A percentile compares a stretch with the other conserved stretches of the same genome.
phyloP scores from a whole-genome alignment of 441 rosid species.

The Raphanus hybrid region DNA sequence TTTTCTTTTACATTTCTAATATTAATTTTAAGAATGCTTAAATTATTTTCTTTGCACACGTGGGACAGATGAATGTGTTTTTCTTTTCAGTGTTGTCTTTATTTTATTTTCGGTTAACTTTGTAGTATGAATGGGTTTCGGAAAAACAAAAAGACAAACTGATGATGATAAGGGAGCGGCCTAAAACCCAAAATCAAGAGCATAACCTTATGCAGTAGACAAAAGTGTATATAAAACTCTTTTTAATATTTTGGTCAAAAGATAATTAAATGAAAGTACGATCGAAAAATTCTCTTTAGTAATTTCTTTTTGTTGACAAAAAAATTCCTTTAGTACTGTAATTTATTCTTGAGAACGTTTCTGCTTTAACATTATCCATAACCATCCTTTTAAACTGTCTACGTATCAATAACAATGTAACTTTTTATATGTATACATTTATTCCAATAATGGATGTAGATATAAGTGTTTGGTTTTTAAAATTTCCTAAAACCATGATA shows the following conservation, averaged over 20 bases:
- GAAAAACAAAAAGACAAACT: constrained; percentile 16
- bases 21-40: constrained; percentile 16
- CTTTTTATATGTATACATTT: not conserved
- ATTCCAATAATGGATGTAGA: not conserved
- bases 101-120: constrained; percentile 15
- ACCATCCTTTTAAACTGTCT: not conserved
- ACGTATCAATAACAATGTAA: not conserved
- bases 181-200: constrained; percentile 33
- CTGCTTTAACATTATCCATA: constrained; percentile 14
- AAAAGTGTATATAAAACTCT: constrained; percentile 28
- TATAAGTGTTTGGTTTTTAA: not conserved
- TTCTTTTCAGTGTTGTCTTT: constrained; percentile 1
- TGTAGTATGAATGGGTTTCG: constrained; percentile 11
- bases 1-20: too few species aligned
- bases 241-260: constrained; percentile 32
- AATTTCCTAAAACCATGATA: not conserved
- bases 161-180: constrained; percentile 46
- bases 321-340: not conserved
- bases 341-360: constrained; percentile 30
- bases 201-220: constrained; percentile 23
- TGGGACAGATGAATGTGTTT: constrained; percentile 43
- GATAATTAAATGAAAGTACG: constrained; percentile 36
- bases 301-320: constrained; percentile 17
- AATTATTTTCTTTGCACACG: constrained; percentile 58
- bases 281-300: not conserved